Evolutionary conservation across 177 flowering plant genomes (phyloP), one percentile per base, ranked within the genome.

Genomic region (Vitis hybrid): DNA sequence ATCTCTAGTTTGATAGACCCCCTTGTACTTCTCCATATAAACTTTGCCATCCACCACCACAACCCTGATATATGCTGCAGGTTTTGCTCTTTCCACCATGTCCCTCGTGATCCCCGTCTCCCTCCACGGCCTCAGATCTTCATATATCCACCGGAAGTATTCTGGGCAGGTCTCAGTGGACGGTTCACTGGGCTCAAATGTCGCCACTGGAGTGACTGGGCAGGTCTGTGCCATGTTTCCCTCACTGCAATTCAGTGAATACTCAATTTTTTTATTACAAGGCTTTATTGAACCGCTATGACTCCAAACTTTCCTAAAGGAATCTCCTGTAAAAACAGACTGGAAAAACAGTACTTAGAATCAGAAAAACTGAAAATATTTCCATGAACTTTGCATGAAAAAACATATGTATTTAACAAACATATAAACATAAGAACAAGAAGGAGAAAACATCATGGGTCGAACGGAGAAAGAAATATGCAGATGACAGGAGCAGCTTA

Each of bases 71-170:
- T 69, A 18, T 5, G 77, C 77, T 10, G 58, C 16, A 10, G 12
- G 48, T 63, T 50, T 69, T 10, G 72, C 71, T 11, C 71, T 60
- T 22, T 67, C 71, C 63, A 73, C 71, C 76, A 68, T 61, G 8
- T 74, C 77, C 50, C 60, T 48, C 2, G 73, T 58, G 63, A 74
- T 74, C 26, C 77, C 77, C 1, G 29, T 64, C 9, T 51, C 50
- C 65, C 20, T 59, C 77, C 77, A 74, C 2, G 77, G 77, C 34
- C 69, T 16, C n/a, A 74, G 66, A 50, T 74, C 77, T 57, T 74
- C 77, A 18, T 74, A 50, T 31, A 74, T 74, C 71, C 77, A 68
- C 19, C 67, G 69, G 59, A 66, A 72, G 61, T 66, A 72, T 3
- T 66, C 75, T n/a, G 75, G 75, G 45, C 75, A 68, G 18, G 22